A percentile compares a stretch with the other conserved stretches of the same genome.
phyloP scores from a whole-genome alignment of 768 basidiomycete genomes.

The Cyclocybe cylindracea region DNA sequence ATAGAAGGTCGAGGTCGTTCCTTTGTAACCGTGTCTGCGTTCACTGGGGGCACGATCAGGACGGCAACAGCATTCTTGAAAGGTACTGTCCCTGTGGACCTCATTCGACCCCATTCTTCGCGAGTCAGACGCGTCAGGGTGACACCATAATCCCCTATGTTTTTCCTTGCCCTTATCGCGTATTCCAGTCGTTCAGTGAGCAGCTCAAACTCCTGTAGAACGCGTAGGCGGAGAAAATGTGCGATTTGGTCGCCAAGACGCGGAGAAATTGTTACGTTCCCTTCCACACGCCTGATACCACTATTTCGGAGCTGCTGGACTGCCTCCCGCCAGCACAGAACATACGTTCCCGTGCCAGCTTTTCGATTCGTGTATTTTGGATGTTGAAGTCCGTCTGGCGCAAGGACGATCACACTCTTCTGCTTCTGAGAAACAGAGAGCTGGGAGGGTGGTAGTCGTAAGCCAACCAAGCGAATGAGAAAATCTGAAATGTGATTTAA shows the following conservation, averaged over 20 bases:
- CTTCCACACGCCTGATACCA: constrained; percentile 29
- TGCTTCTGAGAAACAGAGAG: not conserved
- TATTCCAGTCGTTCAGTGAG: constrained; percentile 46
- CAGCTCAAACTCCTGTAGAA: constrained; percentile 74
- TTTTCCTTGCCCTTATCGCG: constrained; percentile 15
- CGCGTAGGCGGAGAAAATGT: constrained; percentile 69
- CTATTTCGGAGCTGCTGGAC: constrained; percentile 40
- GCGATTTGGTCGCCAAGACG: constrained; percentile 56
- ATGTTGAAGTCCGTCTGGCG: constrained; percentile 67
- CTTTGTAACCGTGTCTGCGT: constrained; percentile 50
- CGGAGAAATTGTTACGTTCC: constrained; percentile 36
- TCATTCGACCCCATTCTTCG: constrained; percentile 54
- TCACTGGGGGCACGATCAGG: constrained; percentile 67
- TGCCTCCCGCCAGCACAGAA: constrained; percentile 60
- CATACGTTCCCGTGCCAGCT: constrained; percentile 47
- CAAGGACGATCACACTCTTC: constrained; percentile 20
- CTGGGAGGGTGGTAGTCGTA: constrained; percentile 37
- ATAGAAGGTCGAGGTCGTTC: constrained; percentile 40
- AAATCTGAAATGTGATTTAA: constrained; percentile 47
- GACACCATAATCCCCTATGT: constrained; percentile 18
- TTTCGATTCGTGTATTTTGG: constrained; percentile 53
- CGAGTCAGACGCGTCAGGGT: constrained; percentile 67
- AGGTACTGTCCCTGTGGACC: constrained; percentile 46
- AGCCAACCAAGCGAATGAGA: constrained; percentile 57
- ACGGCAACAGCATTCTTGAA: constrained; percentile 62